Evolutionary conservation across 768 basidiomycete species (phyloP).

Genomic region (Rhodotorula sphaerocarpa): DNA sequence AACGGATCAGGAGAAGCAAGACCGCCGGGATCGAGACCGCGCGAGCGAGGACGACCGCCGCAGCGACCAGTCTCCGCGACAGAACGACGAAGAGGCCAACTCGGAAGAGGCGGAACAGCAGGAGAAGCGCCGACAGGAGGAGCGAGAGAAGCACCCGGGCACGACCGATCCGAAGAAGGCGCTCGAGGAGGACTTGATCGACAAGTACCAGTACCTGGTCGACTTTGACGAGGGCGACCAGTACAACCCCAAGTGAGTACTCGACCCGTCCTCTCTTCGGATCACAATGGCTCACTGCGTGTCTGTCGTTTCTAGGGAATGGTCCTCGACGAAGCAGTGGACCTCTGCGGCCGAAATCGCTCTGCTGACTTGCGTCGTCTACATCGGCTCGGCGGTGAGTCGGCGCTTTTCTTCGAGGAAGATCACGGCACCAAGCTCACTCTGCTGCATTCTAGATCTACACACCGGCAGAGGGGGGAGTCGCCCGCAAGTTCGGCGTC

Average conservation of each 20-base stretch:
- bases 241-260: constrained; percentile 16
- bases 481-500: constrained; percentile 33
- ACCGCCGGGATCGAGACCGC: not conserved
- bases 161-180: constrained; percentile 23
- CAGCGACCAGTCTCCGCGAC: not conserved
- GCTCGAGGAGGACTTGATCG: constrained; percentile 9
- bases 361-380: constrained; percentile 34
- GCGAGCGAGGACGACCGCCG: not conserved
- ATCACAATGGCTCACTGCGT: not conserved
- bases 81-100: not conserved
- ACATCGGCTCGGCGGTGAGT: constrained; percentile 35
- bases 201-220: constrained; percentile 30
- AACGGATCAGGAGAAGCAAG: constrained; percentile 18
- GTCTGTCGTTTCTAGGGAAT: not conserved
- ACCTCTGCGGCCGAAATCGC: constrained; percentile 13
- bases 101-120: constrained; percentile 5
- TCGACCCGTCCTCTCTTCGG: not conserved
- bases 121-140: constrained; percentile 2
- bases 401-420: too few relatives aligned
- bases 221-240: constrained; percentile 23
- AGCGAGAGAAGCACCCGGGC: constrained; percentile 4
- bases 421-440: too few relatives aligned
- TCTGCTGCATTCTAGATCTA: constrained; percentile 23
- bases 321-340: constrained; percentile 11
- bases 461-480: constrained; percentile 17